Percentiles rank a stretch among this genome's conserved stretches.
Evolutionary conservation across 2,329 filamentous ascomycete species (phyloP).

Genomic region (Drechslerella dactyloides): DNA sequence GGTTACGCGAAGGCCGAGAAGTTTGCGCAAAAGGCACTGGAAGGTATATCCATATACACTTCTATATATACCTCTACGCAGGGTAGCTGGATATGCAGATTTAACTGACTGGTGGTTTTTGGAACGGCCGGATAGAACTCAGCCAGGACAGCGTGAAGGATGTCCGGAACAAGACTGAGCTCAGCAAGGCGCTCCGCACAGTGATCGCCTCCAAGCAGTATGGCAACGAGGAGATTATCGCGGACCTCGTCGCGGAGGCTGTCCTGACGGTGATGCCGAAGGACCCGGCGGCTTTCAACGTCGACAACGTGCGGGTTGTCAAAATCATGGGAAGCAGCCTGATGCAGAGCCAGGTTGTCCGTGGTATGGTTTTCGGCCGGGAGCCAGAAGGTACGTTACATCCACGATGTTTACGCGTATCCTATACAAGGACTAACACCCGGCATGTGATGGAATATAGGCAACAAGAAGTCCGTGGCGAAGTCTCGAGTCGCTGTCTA

Average conservation of each 20-base stretch:
- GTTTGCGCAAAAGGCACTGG: conserved; percentile 81
- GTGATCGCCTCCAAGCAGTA: conserved; percentile 97
- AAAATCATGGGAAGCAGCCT: conserved; percentile 99
- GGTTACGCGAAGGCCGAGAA: conserved; percentile 95
- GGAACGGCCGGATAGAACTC: conserved; percentile 66
- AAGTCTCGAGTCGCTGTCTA: conserved; percentile 97
- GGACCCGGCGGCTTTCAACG: conserved; percentile 94
- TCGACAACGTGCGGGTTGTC: conserved; percentile 97
- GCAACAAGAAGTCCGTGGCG: conserved; percentile 80
- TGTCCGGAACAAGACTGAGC: conserved; percentile 77
- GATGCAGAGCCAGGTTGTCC: conserved; percentile 91
- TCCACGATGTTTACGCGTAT: conserved; percentile 43
- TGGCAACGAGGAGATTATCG: conserved; percentile 87
- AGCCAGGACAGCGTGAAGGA: conserved; percentile 89
- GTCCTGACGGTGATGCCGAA: conserved; percentile 89
- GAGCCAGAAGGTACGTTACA: conserved; percentile 75
- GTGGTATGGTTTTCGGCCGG: conserved; percentile 97
- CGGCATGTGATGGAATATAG: conserved; percentile 18
- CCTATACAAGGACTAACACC: background rate
- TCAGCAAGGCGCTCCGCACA: conserved; percentile 93
- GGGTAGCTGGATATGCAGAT: background rate
- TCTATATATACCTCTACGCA: conserved; percentile 10
- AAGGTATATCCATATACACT: conserved; percentile 66
- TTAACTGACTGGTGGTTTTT: background rate
- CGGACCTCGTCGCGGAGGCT: conserved; percentile 82